phyloP scores from a whole-genome alignment of 78 protist genomes.

The Dictyostelium intermedium region DNA sequence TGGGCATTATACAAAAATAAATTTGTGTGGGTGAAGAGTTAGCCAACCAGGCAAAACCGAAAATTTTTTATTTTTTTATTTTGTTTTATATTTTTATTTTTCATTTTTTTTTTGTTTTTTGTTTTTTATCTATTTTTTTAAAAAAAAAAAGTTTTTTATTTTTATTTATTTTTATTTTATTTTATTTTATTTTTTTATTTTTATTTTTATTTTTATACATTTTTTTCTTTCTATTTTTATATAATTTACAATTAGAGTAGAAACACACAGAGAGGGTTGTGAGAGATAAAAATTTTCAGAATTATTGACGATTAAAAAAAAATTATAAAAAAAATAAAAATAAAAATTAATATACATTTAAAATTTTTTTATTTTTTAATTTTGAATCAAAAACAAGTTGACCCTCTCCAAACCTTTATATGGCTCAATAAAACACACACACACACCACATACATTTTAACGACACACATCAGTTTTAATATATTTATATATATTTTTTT shows the following conservation, averaged over 20 bases:
- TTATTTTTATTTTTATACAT: neutral
- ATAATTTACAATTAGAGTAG: neutral
- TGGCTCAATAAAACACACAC: neutral
- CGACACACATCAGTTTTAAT: neutral
- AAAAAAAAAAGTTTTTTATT: neutral
- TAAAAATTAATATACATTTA: no score
- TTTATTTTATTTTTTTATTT: no score
- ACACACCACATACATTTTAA: neutral
- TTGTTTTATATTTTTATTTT: neutral
- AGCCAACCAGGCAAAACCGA: neutral
- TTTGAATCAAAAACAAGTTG: no score
- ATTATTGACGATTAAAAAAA: neutral
- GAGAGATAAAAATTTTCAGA: neutral
- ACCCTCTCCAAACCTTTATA: neutral
- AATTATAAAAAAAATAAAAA: no score
- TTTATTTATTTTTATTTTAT: neutral
- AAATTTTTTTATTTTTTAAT: no score
- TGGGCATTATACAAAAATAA: neutral
- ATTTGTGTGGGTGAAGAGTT: neutral
- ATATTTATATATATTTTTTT: no score
- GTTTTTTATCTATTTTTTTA: neutral
- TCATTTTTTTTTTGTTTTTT: conserved; percentile 11
- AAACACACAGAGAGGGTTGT: neutral
- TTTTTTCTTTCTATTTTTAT: neutral
- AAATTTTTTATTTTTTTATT: neutral